Conservation (phyloP, 768 basidiomycete genomes). For the Lactarius tabidus region DNA sequence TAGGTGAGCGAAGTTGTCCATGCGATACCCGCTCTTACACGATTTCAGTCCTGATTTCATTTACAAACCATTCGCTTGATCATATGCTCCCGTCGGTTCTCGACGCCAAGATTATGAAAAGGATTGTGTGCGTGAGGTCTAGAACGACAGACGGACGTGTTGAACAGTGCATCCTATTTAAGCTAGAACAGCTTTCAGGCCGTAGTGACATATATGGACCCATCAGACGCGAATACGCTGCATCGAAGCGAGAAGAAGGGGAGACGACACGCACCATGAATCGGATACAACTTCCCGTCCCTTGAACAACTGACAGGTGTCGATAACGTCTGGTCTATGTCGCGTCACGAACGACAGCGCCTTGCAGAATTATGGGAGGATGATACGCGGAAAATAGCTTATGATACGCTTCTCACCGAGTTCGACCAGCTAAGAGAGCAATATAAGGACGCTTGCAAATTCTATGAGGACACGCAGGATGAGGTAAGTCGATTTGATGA, state of each 20-base stretch:
- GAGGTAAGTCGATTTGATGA: slow-evolving; percentile 41
- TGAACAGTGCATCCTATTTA: slow-evolving; percentile 55
- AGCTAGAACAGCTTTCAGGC: slow-evolving; percentile 45
- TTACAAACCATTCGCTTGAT: slow-evolving; percentile 78
- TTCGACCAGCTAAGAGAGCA: slow-evolving; percentile 42
- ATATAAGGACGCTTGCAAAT: slow-evolving; percentile 39
- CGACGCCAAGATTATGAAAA: slow-evolving; percentile 57
- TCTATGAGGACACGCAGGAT: slow-evolving; percentile 42
- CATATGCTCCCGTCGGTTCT: slow-evolving; percentile 64
- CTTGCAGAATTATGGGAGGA: slow-evolving; percentile 48
- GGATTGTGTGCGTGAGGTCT: slow-evolving; percentile 65
- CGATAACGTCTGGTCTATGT: slow-evolving; percentile 52
- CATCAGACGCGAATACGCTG: slow-evolving; percentile 34
- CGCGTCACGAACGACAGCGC: slow-evolving; percentile 42
- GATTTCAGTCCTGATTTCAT: slow-evolving; percentile 46
- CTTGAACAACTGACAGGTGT: slow-evolving; percentile 35
- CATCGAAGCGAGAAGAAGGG: slow-evolving; percentile 44
- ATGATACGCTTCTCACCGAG: slow-evolving; percentile 35
- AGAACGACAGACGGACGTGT: slow-evolving; percentile 58
- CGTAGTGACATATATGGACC: slow-evolving; percentile 40
- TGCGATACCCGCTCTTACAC: not conserved
- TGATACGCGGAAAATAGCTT: slow-evolving; percentile 35
- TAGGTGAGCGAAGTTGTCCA: slow-evolving; percentile 34
- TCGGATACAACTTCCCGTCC: slow-evolving; percentile 23
- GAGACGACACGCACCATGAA: slow-evolving; percentile 47